Base-by-base conservation (phyloP, 768 basidiomycete genomes). In the Pleurotus eryngii region DNA sequence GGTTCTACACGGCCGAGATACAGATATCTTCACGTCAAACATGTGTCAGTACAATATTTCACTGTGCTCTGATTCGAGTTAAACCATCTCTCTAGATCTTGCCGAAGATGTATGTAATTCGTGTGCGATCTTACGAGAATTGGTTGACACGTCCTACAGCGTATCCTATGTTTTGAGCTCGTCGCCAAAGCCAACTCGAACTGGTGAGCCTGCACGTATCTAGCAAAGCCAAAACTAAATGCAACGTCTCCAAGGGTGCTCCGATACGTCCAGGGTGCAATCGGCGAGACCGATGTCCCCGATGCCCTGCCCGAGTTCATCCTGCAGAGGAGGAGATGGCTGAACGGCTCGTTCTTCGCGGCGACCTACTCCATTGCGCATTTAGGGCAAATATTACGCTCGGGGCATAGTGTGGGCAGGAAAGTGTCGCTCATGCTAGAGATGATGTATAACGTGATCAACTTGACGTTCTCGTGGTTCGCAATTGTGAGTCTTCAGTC, bases 251-350 rank as follows among this genome's bases (percentile, higher is more conserved):
- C 20, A 20, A 97, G 96, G 96, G 80, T 92, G n/a, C 81, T 99
- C 51, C 92, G 90, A 78, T 99, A 97, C 66, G 95, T 98, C 65
- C 92, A 92, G 69, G 90, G 91, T 24, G 95, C 95, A 3, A 84
- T 92, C 50, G 95, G 88, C 15, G 91, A 94, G 68, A 96, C 94
- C 0, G 95, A 98, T 70, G 95, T 98, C 4, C 95, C 95, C 2
- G 95, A 96, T 64, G 81, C 85, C 1, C 81, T 97, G 14, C 86
- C 95, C 3, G 96, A 98, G 71, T 98, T 97, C 68, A 98, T 97
- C 67, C 81, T 82, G 58, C 96, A 98, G 65, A 86, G 95, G 5
- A 81, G 94, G 49, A 84, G 94, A 62, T 95, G 87, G 90, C 78
- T 92, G 3, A 91, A 92, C 61, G 95, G 96, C 1, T 95, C 92